Evolutionary conservation across 306 rosid species (phyloP), one percentile per base, ranked within the genome.

Genomic region (Casuarina equisetifolia): DNA sequence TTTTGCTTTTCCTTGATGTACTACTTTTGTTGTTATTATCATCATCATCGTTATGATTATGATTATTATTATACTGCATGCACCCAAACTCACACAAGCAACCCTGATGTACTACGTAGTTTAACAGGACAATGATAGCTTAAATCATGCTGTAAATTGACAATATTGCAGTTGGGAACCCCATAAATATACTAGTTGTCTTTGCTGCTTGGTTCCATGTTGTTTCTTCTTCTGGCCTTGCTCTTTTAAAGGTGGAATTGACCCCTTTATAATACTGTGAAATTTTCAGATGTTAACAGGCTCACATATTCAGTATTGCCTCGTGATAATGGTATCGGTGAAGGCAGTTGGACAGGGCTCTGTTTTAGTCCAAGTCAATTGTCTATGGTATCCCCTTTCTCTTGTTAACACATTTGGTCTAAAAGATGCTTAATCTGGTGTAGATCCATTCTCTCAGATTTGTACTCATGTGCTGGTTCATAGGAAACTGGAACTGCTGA

Each of bases 261-360:
- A 75, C 79, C 73, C 59, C 40, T 62, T 77, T 66, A 48, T 70
- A 69, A 38, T 74, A 43, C 81, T 72, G 78, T 74, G 38, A 69
- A 54, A 74, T 81, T 76, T 81, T 81, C 85, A 94, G 97, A 92
- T 86, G 79, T 84, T 76, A 92, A 88, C 77, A 84, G 82, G 84
- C 85, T 94, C 77, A 89, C 93, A 9, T 94, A 91, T 84, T 90
- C 96, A 32, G 98, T 82, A 61, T 72, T 85, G 75, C 97, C 97
- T 79, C 87, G 68, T 46, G 96, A 92, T 80, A 76, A 81, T 78
- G 94, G 97, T 69, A 67, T 90, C 73, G 93, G 96, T 58, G 98
- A 94, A 83, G 89, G 97, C 69, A 86, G 97, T 79, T 94, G 98
- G 98, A 87, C 94, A 11, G 98, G 98, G 61, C 89, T 94, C 46